Evolutionary conservation across 2,329 filamentous ascomycete genomes (phyloP).

Genomic region (Volutella citrinella): DNA sequence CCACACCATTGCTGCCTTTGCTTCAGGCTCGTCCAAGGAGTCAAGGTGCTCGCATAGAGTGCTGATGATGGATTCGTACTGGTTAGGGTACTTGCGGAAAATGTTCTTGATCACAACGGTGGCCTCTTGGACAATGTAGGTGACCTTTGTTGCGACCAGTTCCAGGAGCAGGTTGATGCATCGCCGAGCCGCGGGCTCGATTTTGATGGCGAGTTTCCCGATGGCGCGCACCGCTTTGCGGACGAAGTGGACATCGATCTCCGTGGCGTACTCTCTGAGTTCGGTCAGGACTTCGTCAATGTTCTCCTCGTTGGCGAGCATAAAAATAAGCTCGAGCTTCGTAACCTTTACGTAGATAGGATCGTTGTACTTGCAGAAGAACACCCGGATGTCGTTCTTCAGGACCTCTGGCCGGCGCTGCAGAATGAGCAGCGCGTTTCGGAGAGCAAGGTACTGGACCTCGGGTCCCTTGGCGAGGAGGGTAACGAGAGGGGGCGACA

Average conservation of each 20-base stretch:
- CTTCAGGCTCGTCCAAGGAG: conserved; percentile 93
- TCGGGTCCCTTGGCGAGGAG: conserved; percentile 93
- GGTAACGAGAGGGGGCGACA: conserved; percentile 92
- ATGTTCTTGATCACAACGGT: conserved; percentile 99
- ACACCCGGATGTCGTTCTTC: conserved; percentile 94
- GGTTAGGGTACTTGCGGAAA: conserved; percentile 97
- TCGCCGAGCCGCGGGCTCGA: conserved; percentile 83
- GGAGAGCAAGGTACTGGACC: conserved; percentile 93
- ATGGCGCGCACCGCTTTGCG: conserved; percentile 97
- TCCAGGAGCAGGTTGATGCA: conserved; percentile 94
- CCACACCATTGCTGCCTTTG: conserved; percentile 98
- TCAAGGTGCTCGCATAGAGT: conserved; percentile 95
- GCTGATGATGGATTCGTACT: conserved; percentile 96
- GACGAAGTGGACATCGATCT: conserved; percentile 98
- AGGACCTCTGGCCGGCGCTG: conserved; percentile 91
- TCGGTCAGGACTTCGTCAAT: conserved; percentile 95
- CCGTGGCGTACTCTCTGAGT: conserved; percentile 91
- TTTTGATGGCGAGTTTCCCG: conserved; percentile 97
- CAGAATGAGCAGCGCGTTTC: conserved; percentile 90
- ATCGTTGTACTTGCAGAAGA: conserved; percentile 99
- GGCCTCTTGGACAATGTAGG: conserved; percentile 97
- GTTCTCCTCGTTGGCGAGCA: conserved; percentile 93
- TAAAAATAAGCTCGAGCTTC: conserved; percentile 97
- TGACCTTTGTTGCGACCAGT: conserved; percentile 94
- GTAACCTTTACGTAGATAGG: conserved; percentile 99